These are phyloP conservation scores for Metarhizium album DNA, from an alignment of 2,329 filamentous ascomycete species.

Conservation along the genomic window DNA sequence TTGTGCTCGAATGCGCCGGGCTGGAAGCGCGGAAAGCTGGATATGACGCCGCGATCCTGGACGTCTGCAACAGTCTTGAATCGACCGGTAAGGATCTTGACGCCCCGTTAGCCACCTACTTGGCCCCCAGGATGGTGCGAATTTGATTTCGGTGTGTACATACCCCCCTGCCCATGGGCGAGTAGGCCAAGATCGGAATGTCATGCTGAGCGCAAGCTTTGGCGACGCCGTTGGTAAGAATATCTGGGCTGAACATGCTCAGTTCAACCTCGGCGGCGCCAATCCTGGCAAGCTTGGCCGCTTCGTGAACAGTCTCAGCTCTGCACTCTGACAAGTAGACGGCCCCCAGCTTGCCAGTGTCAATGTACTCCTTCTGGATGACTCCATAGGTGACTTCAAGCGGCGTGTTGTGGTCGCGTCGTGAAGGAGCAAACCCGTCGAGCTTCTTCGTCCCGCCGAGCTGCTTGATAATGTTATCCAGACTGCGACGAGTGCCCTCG, in stretches of 20 bases:
- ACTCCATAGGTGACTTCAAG: slow-evolving; percentile 32
- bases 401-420: slow-evolving; percentile 40
- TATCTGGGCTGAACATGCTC: slow-evolving; percentile 37
- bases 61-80: slow-evolving; percentile 16
- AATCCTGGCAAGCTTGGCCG: slow-evolving; percentile 32
- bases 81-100: slow-evolving; percentile 19
- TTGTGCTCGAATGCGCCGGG: slow-evolving; percentile 54
- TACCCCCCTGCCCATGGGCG: slow-evolving; percentile 7
- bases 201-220: slow-evolving; percentile 48
- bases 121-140: not conserved
- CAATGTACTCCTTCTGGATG: slow-evolving; percentile 37
- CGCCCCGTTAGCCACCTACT: not conserved
- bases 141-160: not conserved
- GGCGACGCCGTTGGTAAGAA: slow-evolving; percentile 39
- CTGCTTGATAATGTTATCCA: slow-evolving; percentile 44
- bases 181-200: slow-evolving; percentile 64
- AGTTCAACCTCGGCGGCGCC: slow-evolving; percentile 43
- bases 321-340: slow-evolving; percentile 42
- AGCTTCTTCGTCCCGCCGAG: slow-evolving; percentile 47
- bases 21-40: slow-evolving; percentile 47
- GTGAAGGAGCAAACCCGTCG: slow-evolving; percentile 49
- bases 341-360: slow-evolving; percentile 39
- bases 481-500: slow-evolving; percentile 41
- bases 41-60: slow-evolving; percentile 12
- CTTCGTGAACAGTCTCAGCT: slow-evolving; percentile 37